Evolutionary conservation across 257 asterid genomes (phyloP), one percentile per base, ranked within the genome.

Genomic region (Solanum dulcamara): DNA sequence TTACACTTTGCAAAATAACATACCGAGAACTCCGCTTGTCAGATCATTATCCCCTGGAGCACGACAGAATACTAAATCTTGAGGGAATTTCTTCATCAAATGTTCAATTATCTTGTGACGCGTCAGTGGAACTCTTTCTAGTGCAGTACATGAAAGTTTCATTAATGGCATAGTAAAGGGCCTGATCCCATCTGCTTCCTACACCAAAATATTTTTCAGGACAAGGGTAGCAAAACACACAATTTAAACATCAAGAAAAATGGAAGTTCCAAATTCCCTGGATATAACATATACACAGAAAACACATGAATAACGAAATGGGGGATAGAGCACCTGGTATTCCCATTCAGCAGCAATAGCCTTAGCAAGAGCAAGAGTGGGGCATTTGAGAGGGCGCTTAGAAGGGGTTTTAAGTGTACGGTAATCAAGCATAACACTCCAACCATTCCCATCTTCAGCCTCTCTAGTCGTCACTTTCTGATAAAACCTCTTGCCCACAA

Each of bases 311-410:
- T n/a, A n/a, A 42, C 59, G 67, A 55, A 59, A 59, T 59, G 67
- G 24, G 67, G 68, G 12, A 60, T 24, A 24, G 83, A 15, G 89
- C 88, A 94, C 99, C 98, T 97, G 99, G 88, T 81, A 97, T 80
- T 95, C 98, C 98, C 99, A 97, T 88, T 97, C 99, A 87, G 98
- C 98, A 79, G 98, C 98, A 88, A 96, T 91, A 46, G 99, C 98
- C 67, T 92, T 91, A 53, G 99, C 99, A 53, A 96, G 98, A 85
- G 93, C 90, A 44, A 87, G 90, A 77, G 95, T 93, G 13, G 97
- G 99, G 84, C 98, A 96, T 81, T 91, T 95, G 84, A 96, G 97
- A 64, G 94, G 94, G 77, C 92, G 87, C 86, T 95, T 95, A 0
- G 98, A 87, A 30, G 99, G 99, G 60, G 99, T 92, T 87, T 92